A percentile compares a stretch with the other conserved stretches of the same genome.
These are phyloP conservation scores for Globisporangium cylindrosporum DNA, from an alignment of 352 stramenopile genomes.

Conservation along the genomic window DNA sequence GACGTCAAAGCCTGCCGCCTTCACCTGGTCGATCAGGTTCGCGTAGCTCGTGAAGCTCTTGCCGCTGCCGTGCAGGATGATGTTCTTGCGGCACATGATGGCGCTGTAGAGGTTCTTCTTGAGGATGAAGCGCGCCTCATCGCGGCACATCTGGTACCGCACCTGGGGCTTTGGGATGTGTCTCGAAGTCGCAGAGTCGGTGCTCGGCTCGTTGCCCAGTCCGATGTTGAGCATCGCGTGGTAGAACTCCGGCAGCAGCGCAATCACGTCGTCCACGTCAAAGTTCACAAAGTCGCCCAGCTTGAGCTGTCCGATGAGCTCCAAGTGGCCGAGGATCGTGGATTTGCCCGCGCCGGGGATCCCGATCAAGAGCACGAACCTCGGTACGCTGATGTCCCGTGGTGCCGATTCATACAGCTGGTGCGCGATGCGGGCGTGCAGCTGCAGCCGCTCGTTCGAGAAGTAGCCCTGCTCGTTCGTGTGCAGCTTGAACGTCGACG, in stretches of 20 bases:
- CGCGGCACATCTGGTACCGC: constrained; percentile 75
- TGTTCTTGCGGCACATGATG: constrained; percentile 77
- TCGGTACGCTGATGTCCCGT: constrained; percentile 48
- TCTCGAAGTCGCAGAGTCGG: constrained; percentile 13
- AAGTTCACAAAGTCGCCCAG: constrained; percentile 84
- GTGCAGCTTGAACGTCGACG: constrained; percentile 61
- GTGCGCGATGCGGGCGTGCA: constrained; percentile 73
- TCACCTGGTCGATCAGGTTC: constrained; percentile 61
- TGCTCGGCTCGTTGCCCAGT: constrained; percentile 50
- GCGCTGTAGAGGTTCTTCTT: constrained; percentile 73
- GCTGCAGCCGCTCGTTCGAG: constrained; percentile 49
- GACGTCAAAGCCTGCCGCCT: constrained; percentile 59
- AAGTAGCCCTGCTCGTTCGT: constrained; percentile 61
- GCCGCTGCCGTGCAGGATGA: constrained; percentile 76
- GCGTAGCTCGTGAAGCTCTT: constrained; percentile 73
- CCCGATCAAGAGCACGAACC: constrained; percentile 69
- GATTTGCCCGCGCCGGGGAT: constrained; percentile 72
- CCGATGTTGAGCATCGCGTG: constrained; percentile 82
- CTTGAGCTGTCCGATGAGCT: constrained; percentile 62
- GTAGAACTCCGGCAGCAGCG: constrained; percentile 77
- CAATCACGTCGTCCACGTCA: constrained; percentile 78
- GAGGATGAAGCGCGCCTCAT: constrained; percentile 82
- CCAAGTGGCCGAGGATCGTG: constrained; percentile 72
- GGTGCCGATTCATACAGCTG: constrained; percentile 61
- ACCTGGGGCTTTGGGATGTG: constrained; percentile 49